Evolutionary conservation across 2,329 filamentous ascomycete species (phyloP), one percentile per base, ranked within the genome.

Genomic region (Aspergillus transmontanensis): DNA sequence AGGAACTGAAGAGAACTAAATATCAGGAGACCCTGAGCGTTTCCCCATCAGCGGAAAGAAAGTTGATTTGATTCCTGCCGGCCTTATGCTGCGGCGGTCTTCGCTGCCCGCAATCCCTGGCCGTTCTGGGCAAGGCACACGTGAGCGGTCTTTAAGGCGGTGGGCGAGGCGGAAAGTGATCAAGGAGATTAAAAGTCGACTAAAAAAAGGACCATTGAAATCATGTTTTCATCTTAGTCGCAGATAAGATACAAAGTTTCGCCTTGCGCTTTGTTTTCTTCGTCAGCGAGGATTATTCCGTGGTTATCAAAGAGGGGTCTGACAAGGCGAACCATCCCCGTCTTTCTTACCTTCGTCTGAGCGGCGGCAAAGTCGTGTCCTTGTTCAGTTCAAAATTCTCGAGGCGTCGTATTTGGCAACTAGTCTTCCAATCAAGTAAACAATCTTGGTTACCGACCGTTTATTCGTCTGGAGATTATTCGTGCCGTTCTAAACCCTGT

Each of bases 61-160:
- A 57, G 46, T 39, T 45, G 46, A 23, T 39, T 62, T 54, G 57
- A 48, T 65, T 66, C 64, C 63, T 67, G 61, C 66, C 67, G 65
- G 66, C 54, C 62, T 65, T 65, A 59, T 54, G 51, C 30, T 36
- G n/a, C 51, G 32, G 19, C 23, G 51, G 21, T 41, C 32, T 26
- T 19, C 10, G 6, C 34, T 55, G n/a, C 51, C 51, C 34, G 30
- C 21, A 39, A 36, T 26, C 30, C 34, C 34, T 32, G 9, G 12
- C 32, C 23, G 30, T 36, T 23, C 36, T 41, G n/a, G 21, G 41
- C 14, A 2, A 4, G 1, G 4, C 3, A 7, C 64, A 67, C 60
- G 61, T 68, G 69, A 66, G 68, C 67, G 69, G 69, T 72, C 90
- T 89, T 30, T 82, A 90, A 26, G 87, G 89, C 56, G 88, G 90